These are phyloP conservation scores for Epichloe gansuensis DNA, from an alignment of 2,329 filamentous ascomycete species.

Conservation along the genomic window DNA sequence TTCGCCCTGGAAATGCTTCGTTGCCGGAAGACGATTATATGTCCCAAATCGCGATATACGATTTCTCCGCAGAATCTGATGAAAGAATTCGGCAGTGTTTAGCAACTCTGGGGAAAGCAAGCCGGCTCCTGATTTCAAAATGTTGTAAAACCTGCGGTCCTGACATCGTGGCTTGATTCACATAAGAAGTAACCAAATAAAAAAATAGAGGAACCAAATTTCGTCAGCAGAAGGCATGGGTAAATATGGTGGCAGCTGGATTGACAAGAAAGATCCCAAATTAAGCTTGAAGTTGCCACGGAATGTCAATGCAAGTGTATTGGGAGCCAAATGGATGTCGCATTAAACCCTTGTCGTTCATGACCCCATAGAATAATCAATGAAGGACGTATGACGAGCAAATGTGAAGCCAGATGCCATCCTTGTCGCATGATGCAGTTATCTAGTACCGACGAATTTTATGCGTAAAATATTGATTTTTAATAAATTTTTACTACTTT, in stretches of 20 bases:
- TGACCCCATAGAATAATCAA: not conserved
- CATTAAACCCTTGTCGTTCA: not conserved
- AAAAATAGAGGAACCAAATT: no score
- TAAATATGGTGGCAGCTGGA: no score
- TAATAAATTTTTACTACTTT: no score
- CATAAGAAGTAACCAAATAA: not conserved
- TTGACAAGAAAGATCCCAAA: no score
- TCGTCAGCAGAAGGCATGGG: no score
- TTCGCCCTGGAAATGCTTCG: slow-evolving; percentile 58
- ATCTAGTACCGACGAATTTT: not conserved
- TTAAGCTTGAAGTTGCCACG: not conserved
- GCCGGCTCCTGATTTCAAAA: not conserved
- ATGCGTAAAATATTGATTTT: no score
- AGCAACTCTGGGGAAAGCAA: not conserved
- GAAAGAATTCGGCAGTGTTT: slow-evolving; percentile 5
- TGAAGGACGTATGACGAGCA: not conserved
- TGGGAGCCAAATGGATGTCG: not conserved
- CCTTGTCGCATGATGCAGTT: not conserved
- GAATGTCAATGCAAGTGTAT: not conserved
- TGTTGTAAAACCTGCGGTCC: not conserved
- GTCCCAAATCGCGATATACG: slow-evolving; percentile 20
- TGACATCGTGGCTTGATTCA: not conserved
- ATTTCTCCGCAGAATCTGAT: slow-evolving; percentile 20
- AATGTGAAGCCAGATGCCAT: not conserved
- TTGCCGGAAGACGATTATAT: slow-evolving; percentile 38